These are phyloP conservation scores for Thermochaetoides thermophila DNA, from an alignment of 495 filamentous ascomycete species.

Conservation along the genomic window DNA sequence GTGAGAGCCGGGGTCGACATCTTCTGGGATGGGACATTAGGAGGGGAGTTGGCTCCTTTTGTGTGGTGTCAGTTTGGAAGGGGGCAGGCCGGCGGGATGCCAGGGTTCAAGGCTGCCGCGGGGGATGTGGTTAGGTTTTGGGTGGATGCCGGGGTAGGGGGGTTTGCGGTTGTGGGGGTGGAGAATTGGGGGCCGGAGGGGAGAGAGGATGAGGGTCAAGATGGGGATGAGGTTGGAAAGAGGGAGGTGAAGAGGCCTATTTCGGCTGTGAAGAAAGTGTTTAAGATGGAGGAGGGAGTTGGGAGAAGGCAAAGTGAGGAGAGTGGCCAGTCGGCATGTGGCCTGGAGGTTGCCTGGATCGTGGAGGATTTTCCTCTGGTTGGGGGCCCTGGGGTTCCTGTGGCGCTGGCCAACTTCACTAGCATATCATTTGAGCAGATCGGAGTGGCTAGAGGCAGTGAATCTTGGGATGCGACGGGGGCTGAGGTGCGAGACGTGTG, in stretches of 20 bases:
- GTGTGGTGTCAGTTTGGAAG: slow-evolving; percentile 12
- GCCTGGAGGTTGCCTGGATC: slow-evolving; percentile 11
- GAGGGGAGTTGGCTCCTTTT: slow-evolving; percentile 5
- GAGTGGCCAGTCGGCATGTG: slow-evolving; percentile 1
- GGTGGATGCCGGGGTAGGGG: not conserved
- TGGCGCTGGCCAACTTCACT: slow-evolving; percentile 16
- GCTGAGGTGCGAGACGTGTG: slow-evolving; percentile 11
- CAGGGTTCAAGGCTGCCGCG: slow-evolving; percentile 4
- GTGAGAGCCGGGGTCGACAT: slow-evolving; percentile 17
- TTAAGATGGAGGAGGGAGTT: not conserved
- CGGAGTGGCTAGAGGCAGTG: slow-evolving; percentile 2
- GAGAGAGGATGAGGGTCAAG: not conserved
- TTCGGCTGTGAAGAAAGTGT: not conserved
- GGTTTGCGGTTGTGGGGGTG: slow-evolving; percentile 2
- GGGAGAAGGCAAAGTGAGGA: not conserved
- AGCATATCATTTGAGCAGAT: slow-evolving; percentile 8
- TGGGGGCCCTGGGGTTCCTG: slow-evolving; percentile 8
- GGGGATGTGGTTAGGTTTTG: slow-evolving; percentile 12
- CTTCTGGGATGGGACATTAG: slow-evolving; percentile 12
- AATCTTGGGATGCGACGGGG: slow-evolving; percentile 2
- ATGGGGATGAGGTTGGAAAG: not conserved
- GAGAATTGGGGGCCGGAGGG: slow-evolving; percentile 13
- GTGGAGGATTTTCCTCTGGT: slow-evolving; percentile 17
- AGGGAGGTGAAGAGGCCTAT: not conserved
- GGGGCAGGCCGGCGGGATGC: slow-evolving; percentile 4